Percentiles rank a stretch among this genome's conserved stretches.
Conservation (phyloP, 108 stramenopile species). For the Nitzschia putrida region DNA sequence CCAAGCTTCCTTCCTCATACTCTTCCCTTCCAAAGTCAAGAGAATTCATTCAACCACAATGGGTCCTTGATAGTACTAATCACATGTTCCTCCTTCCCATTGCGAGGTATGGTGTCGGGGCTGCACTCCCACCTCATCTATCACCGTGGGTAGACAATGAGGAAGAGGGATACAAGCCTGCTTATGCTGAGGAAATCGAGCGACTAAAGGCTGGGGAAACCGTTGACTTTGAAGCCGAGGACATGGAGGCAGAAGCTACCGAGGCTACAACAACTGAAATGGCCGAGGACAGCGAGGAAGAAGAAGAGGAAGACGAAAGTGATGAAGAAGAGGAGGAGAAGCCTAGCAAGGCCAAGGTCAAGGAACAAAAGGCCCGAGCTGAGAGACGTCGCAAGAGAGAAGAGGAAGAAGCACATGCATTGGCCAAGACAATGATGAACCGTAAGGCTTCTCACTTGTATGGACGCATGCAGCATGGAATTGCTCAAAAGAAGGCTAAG, state of each 20-base stretch:
- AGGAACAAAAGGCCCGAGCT: slow-evolving; percentile 48
- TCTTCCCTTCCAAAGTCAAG: slow-evolving; percentile 71
- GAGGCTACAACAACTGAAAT: slow-evolving; percentile 24
- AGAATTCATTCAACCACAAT: slow-evolving; percentile 98
- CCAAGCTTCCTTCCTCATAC: slow-evolving; percentile 68
- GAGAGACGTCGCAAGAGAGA: slow-evolving; percentile 35
- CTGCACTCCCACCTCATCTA: slow-evolving; percentile 92
- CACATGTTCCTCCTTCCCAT: slow-evolving; percentile 88
- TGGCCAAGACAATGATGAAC: slow-evolving; percentile 92
- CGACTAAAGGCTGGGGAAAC: slow-evolving; percentile 79
- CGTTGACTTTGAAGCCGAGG: slow-evolving; percentile 36
- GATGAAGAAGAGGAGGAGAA: slow-evolving; percentile 44
- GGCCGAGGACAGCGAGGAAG: slow-evolving; percentile 32
- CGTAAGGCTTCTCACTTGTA: slow-evolving; percentile 92
- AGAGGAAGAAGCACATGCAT: slow-evolving; percentile 83
- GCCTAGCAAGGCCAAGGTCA: slow-evolving; percentile 47
- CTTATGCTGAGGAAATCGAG: slow-evolving; percentile 95
- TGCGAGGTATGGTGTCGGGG: slow-evolving; percentile 88
- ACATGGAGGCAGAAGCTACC: slow-evolving; percentile 22
- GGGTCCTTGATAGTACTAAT: slow-evolving; percentile 96
- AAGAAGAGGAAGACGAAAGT: slow-evolving; percentile 35
- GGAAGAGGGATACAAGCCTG: slow-evolving; percentile 97
- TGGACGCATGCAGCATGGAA: slow-evolving; percentile 91
- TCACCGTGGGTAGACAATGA: slow-evolving; percentile 98
- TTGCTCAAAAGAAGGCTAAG: slow-evolving; percentile 76